Evolutionary conservation across 345 rosid species (phyloP).

Genomic region (Brassica carinata): DNA sequence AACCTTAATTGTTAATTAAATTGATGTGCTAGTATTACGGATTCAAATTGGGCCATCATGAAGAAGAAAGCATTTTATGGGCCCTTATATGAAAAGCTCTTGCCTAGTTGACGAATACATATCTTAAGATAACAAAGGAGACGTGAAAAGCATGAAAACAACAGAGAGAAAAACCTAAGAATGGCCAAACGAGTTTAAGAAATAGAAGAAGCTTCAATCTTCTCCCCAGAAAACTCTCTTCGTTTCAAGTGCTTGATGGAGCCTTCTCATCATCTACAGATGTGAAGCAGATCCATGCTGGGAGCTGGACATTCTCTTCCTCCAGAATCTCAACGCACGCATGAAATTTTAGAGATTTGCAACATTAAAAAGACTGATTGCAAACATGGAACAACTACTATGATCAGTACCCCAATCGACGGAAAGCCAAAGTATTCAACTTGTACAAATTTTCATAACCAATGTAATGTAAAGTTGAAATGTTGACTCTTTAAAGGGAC

Average conservation of each 20-base stretch:
- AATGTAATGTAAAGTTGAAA: neutral
- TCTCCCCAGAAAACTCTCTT: slow-evolving; percentile 28
- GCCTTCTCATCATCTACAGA: slow-evolving; percentile 78
- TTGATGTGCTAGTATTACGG: neutral
- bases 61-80: neutral
- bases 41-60: neutral
- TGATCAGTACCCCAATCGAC: no score
- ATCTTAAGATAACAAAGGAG: slow-evolving; percentile 1
- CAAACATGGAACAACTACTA: neutral
- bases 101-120: slow-evolving; percentile 21
- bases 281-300: slow-evolving; percentile 90
- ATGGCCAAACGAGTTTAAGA: slow-evolving; percentile 10
- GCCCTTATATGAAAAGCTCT: neutral
- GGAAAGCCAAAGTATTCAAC: neutral
- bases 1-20: neutral
- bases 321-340: slow-evolving; percentile 84
- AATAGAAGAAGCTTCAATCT: slow-evolving; percentile 24
- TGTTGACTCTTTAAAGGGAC: slow-evolving; percentile 30
- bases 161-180: slow-evolving; percentile 7
- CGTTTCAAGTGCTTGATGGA: slow-evolving; percentile 60
- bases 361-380: neutral
- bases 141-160: slow-evolving; percentile 24
- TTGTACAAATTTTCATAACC: neutral
- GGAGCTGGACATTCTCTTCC: slow-evolving; percentile 74
- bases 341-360: slow-evolving; percentile 32